Percentiles rank a stretch among this genome's conserved stretches.
phyloP scores from a whole-genome alignment of 139 green algal genomes.

The Astrephomene gubernaculifera region DNA sequence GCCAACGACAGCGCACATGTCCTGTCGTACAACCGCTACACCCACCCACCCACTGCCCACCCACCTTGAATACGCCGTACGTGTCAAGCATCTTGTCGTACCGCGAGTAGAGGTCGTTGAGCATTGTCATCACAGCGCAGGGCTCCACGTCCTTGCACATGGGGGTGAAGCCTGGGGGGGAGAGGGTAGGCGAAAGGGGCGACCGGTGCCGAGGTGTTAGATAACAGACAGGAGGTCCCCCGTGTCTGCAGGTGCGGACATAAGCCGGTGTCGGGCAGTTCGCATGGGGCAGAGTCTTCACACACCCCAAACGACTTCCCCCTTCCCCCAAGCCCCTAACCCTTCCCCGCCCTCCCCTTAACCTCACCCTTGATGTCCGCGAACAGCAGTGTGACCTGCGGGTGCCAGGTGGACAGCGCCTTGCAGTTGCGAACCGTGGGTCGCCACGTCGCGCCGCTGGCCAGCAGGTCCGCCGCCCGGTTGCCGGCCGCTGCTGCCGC shows the following conservation, averaged over 20 bases:
- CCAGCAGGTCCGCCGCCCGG: no score
- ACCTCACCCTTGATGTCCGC: slow-evolving; percentile 24
- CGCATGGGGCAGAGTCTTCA: not conserved
- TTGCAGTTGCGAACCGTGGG: slow-evolving; percentile 20
- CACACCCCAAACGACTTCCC: not conserved
- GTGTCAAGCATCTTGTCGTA: slow-evolving; percentile 46
- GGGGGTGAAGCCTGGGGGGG: slow-evolving; percentile 36
- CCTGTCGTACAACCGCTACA: not conserved
- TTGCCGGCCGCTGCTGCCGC: not conserved
- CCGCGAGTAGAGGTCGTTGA: slow-evolving; percentile 37
- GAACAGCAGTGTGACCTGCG: slow-evolving; percentile 22
- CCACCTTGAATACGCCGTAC: slow-evolving; percentile 48
- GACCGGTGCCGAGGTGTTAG: not conserved
- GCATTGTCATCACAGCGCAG: slow-evolving; percentile 27
- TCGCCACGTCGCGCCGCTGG: slow-evolving; percentile 6
- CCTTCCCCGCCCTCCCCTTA: no score
- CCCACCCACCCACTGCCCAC: not conserved
- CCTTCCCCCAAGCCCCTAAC: not conserved
- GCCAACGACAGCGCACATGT: not conserved
- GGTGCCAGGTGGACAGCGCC: slow-evolving; percentile 18
- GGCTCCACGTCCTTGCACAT: slow-evolving; percentile 44
- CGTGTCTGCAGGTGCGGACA: not conserved
- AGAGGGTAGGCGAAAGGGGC: not conserved
- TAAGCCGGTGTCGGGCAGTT: not conserved
- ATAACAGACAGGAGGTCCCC: not conserved